These are phyloP conservation scores for Filobasidium floriforme DNA, from an alignment of 768 basidiomycete species.

Conservation along the genomic window DNA sequence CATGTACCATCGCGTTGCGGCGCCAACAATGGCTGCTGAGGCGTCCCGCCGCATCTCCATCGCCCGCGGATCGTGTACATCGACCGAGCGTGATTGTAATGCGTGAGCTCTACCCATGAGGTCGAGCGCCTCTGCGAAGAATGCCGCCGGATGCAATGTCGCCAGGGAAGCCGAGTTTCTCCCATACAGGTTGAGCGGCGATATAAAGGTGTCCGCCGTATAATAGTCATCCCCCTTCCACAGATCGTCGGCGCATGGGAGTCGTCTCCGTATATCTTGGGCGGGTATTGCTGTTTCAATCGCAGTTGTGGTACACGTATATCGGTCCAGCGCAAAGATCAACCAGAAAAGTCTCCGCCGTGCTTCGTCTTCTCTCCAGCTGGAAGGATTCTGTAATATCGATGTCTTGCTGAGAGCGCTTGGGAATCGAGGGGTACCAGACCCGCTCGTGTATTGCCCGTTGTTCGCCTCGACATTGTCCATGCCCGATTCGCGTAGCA, in stretches of 20 bases:
- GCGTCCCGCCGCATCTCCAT: constrained; percentile 32
- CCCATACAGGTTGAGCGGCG: constrained; percentile 29
- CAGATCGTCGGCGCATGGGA: constrained; percentile 33
- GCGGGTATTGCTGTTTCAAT: constrained; percentile 42
- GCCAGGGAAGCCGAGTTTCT: constrained; percentile 14
- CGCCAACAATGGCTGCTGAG: constrained; percentile 29
- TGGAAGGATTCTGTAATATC: constrained; percentile 38
- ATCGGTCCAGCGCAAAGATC: constrained; percentile 43
- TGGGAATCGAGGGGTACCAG: constrained; percentile 7
- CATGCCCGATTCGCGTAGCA: constrained; percentile 24
- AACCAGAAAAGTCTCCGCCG: constrained; percentile 44
- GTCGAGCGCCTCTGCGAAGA: constrained; percentile 40
- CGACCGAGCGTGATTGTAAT: constrained; percentile 33
- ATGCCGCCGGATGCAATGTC: constrained; percentile 35
- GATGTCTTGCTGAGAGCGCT: constrained; percentile 34
- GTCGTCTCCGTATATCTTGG: constrained; percentile 36
- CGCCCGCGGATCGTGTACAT: constrained; percentile 33
- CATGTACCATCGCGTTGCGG: constrained; percentile 35
- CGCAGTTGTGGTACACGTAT: constrained; percentile 43
- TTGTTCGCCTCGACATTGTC: constrained; percentile 8
- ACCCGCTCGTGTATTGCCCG: constrained; percentile 3
- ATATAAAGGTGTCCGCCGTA: constrained; percentile 33
- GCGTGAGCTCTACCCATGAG: constrained; percentile 39
- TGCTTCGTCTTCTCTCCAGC: constrained; percentile 43
- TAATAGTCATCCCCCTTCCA: constrained; percentile 31